Base-by-base conservation (phyloP, 176 grass and related monocot species). In the Carex pumila region DNA sequence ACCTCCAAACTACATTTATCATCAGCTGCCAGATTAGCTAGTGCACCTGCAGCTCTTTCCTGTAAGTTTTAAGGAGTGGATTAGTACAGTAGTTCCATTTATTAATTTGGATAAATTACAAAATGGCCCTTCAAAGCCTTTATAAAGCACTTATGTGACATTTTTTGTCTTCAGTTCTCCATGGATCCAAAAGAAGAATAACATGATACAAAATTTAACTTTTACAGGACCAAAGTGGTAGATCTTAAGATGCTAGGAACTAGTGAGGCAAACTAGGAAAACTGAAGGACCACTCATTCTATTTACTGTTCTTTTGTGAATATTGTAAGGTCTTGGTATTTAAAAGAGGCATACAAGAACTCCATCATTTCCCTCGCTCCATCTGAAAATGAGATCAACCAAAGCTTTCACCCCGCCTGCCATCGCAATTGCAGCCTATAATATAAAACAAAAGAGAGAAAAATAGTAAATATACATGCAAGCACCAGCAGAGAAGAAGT, bases 1-100 rank as follows among this genome's bases (percentile, higher is more conserved):
- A 99, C 91, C 86, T 99, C 97, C 88, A 99, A 83, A 79, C 97
- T 99, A 59, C 97, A 99, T 80, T 99, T 99, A 83, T 99, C 93
- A 66, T 99, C 97, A 86, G 97, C 97, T 85, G 97, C 97, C 68
- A 99, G 81, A 88, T 99, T 99, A 84, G 97, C 97, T 79, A 99
- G 89, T 10, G 93, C 97, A 67, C 97, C 97, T 81, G 97, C 93
- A 79, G 97, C 93, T 71, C 97, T 91, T 94, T 99, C 97, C 97
- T 99, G 86, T 82, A 83, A 62, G 11, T 64, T 63, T 81, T 49
- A 81, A 57, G 22, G 22, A 77, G 5, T 52, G 13, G 18, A 34
- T 55, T 78, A 78, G 73, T 17, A 57, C 6, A 56, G 25, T 34
- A 32, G 25, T 12, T 77, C 50, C 18, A 77, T 77, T 56, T 57